Evolutionary conservation across 2,329 filamentous ascomycete species (phyloP), one percentile per base, ranked within the genome.

Genomic region (Erysiphe neolycopersici): DNA sequence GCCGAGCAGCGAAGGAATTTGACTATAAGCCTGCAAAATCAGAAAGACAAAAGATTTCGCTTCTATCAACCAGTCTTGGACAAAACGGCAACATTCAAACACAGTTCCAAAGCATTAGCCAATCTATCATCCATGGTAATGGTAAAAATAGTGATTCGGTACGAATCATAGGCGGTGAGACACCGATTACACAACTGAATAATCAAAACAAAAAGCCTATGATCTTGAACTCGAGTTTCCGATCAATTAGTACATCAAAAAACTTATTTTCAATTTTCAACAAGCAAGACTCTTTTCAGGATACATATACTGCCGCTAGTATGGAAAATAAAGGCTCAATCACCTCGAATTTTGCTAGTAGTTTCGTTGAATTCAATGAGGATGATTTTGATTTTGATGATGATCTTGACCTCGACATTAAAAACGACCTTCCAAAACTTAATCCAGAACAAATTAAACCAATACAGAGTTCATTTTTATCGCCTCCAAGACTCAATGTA

Each of bases 381-480:
- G 76, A 87, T 51, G 85, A 93, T 54, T 89, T 92, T 50, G 82
- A 83, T 52, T 80, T 87, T 55, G 84, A 93, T 51, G 68, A 76
- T 17, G 71, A 83, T 44, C 64, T 92, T 19, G 79, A 81, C 47
- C 59, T 79, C 17, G 69, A 84, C 48, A 68, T 74, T 43, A 67
- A 79, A 14, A 54, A 50, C 41, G 47, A 52, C 13, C 19, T 52
- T 14, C 51, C 52, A n/a, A 44, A 42, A 19, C 44, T 52, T 38
- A 52, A 51, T 48, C 40, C 49, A 41, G 47, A 42, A n/a, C 11
- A 14, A 14, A 8, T 13, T 30, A 18, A 13, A 14, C 10, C 31
- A 22, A 14, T 35, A 18, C 30, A 19, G 13, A 35, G 5, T 3
- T 30, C 26, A 14, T 17, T 13, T 12, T 22, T 22, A 42, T 22